A percentile compares a stretch with the other conserved stretches of the same genome.
These are phyloP conservation scores for Dothiorella sarmentorum DNA, from an alignment of 2,329 filamentous ascomycete species.

Conservation along the genomic window DNA sequence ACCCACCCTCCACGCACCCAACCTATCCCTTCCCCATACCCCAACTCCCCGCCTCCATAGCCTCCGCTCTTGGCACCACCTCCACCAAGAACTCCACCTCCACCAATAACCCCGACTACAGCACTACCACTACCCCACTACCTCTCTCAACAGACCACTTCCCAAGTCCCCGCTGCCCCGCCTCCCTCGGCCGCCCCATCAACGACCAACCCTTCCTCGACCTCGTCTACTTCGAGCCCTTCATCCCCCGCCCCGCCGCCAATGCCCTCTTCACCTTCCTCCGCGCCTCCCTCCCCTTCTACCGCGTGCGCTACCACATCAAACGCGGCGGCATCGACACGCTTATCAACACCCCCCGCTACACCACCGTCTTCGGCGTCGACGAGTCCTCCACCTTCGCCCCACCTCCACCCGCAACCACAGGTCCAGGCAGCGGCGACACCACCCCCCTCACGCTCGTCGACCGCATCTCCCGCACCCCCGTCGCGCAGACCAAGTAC, in stretches of 20 bases:
- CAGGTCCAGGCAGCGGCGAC: too few relatives aligned
- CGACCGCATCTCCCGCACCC: slow-evolving; percentile 43
- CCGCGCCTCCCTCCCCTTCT: slow-evolving; percentile 68
- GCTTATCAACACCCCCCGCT: slow-evolving; percentile 60
- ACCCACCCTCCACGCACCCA: slow-evolving; percentile 41
- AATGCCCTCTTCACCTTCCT: slow-evolving; percentile 67
- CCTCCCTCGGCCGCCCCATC: slow-evolving; percentile 53
- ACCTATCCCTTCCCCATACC: slow-evolving; percentile 54
- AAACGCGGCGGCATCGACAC: slow-evolving; percentile 63
- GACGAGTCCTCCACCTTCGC: slow-evolving; percentile 65
- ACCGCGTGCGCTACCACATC: slow-evolving; percentile 70
- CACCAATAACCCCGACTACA: slow-evolving; percentile 23
- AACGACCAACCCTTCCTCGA: slow-evolving; percentile 68
- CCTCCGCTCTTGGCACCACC: slow-evolving; percentile 36
- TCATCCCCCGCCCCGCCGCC: slow-evolving; percentile 57
- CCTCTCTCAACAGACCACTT: not conserved
- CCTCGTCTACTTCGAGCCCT: slow-evolving; percentile 72
- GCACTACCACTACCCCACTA: slow-evolving; percentile 16
- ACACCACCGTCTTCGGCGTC: slow-evolving; percentile 59
- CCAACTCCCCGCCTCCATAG: slow-evolving; percentile 45
- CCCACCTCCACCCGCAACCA: too few relatives aligned
- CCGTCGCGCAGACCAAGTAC: slow-evolving; percentile 48
- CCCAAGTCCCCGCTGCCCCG: slow-evolving; percentile 40
- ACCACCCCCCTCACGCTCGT: slow-evolving; percentile 26
- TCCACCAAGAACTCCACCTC: slow-evolving; percentile 1